Evolutionary conservation across 805 yeast genomes (phyloP), one percentile per base, ranked within the genome.

Genomic region (Cyberlindnera mrakii): DNA sequence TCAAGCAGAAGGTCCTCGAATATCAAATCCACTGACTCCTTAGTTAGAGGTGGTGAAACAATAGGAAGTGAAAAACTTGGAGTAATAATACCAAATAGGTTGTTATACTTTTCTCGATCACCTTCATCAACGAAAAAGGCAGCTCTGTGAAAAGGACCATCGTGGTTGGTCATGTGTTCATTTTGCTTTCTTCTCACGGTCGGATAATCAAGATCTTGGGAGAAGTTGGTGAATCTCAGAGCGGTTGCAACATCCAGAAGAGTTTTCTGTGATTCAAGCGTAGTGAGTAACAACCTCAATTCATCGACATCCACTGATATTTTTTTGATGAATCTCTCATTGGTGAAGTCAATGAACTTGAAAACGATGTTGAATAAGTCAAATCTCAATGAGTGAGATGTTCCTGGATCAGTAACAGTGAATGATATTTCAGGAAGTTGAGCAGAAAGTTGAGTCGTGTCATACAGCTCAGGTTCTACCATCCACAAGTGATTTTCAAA

Each of bases 141-240:
- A 17, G 80, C 68, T 43, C 99, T 65, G 51, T 87, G 93, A 48
- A 78, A 88, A 0, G 96, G 88, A 0, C 85, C 84, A 67, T 93
- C 99, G 53, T 87, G 85, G 6, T 67, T 50, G 16, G 75, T 64
- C 2, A 90, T 63, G 59, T 85, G 95, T 3, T 68, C 67, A 41
- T 80, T 80, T 58, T 90, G 96, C 16, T 64, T 54, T 9, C 57
- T 54, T 40, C 77, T 62, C 35, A 75, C 73, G 11, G 71, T 70
- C 0, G 58, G 59, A 48, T 72, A 72, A 45, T 77, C 66, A 11
- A 66, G 62, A 42, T 75, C 76, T 45, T 77, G 80, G 18, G 72
- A 65, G 49, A 88, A 82, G 46, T 80, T 73, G 3, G 88, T 77
- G 14, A 81, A 49, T 13, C 68, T 64, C 1, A 90, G 31, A 0